Percentiles rank a stretch among this genome's conserved stretches.
Conservation (phyloP, 768 basidiomycete genomes). For the Dioszegia hungarica region DNA sequence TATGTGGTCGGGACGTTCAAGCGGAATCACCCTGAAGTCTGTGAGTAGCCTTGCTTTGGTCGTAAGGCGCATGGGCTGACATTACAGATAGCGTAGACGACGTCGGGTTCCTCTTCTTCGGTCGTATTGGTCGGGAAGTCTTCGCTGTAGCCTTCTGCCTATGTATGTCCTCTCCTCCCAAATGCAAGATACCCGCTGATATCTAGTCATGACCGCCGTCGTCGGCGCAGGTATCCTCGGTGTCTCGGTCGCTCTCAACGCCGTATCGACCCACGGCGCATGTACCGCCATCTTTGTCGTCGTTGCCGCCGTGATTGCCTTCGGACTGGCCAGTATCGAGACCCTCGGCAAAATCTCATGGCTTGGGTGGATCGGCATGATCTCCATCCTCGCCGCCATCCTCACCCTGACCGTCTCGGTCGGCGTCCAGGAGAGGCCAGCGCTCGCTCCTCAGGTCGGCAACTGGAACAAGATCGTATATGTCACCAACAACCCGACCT, state of each 20-base stretch:
- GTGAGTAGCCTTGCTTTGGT: background rate
- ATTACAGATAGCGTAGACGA: constrained; percentile 15
- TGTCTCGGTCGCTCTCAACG: constrained; percentile 37
- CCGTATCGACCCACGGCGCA: constrained; percentile 29
- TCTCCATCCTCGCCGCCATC: constrained; percentile 12
- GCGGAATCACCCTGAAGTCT: constrained; percentile 33
- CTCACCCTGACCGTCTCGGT: constrained; percentile 27
- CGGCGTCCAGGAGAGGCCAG: constrained; percentile 27
- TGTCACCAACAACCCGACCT: constrained; percentile 13
- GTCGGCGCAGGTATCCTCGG: constrained; percentile 17
- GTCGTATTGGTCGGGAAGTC: constrained; percentile 25
- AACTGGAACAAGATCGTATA: constrained; percentile 24
- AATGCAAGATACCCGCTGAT: constrained; percentile 16
- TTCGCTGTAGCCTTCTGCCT: constrained; percentile 32
- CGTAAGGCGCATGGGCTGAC: background rate
- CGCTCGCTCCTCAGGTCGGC: constrained; percentile 21
- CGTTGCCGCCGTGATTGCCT: constrained; percentile 20
- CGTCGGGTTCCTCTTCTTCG: constrained; percentile 29
- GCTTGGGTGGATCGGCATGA: constrained; percentile 16
- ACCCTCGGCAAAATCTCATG: constrained; percentile 20
- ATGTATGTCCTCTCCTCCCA: constrained; percentile 33
- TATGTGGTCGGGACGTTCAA: constrained; percentile 31
- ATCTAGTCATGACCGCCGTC: constrained; percentile 3
- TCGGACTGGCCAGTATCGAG: constrained; percentile 22
- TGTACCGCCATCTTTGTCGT: constrained; percentile 36